A percentile compares a stretch with the other conserved stretches of the same genome.
These are phyloP conservation scores for Saccharomycopsis selenospora DNA, from an alignment of 805 yeast species.

Conservation along the genomic window DNA sequence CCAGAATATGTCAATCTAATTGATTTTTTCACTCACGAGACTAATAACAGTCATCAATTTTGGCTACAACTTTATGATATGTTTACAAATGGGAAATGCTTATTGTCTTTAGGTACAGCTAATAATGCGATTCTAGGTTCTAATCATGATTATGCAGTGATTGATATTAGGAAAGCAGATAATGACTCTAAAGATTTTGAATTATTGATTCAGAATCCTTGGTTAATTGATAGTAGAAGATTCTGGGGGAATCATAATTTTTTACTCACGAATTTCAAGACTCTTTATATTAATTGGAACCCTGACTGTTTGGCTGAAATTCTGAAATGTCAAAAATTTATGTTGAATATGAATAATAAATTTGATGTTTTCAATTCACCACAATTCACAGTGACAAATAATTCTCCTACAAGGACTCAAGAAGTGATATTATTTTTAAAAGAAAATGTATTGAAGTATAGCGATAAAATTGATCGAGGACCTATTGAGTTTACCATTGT, in stretches of 20 bases:
- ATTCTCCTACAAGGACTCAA: conserved; percentile 22
- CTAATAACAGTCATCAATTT: conserved; percentile 23
- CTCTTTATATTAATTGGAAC: conserved; percentile 64
- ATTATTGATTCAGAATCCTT: conserved; percentile 41
- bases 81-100: conserved; percentile 32
- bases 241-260: conserved; percentile 26
- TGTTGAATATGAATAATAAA: conserved; percentile 28
- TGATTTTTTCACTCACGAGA: conserved; percentile 27
- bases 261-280: conserved; percentile 35
- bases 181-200: conserved; percentile 16
- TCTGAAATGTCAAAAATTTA: conserved; percentile 14
- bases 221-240: conserved; percentile 26
- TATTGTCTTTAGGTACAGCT: conserved; percentile 62
- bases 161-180: conserved; percentile 29
- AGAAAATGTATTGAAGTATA: conserved; percentile 12
- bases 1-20: conserved; percentile 48
- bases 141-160: conserved; percentile 66
- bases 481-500: conserved; percentile 22
- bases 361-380: conserved; percentile 30
- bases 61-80: conserved; percentile 31
- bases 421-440: conserved; percentile 44
- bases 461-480: conserved; percentile 11
- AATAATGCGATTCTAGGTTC: conserved; percentile 34
- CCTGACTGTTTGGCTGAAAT: conserved; percentile 28
- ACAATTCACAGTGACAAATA: conserved; percentile 37